phyloP scores from a whole-genome alignment of 805 yeast species.

The Wickerhamomyces pijperi region DNA sequence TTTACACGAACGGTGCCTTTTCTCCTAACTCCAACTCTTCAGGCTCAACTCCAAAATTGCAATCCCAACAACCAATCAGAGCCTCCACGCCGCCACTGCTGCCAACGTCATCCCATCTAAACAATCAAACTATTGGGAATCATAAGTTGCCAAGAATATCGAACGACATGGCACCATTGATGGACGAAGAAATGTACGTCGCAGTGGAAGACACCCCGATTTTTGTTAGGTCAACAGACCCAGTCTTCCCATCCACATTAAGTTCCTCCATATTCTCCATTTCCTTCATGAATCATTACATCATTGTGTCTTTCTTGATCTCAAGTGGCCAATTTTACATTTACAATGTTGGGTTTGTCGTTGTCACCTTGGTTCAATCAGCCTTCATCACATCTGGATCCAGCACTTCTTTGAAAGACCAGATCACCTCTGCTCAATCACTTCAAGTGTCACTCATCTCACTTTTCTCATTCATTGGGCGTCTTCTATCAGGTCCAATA shows the following conservation, averaged over 20 bases:
- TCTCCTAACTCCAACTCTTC: no score
- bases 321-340: slow-evolving; percentile 67
- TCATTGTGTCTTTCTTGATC: slow-evolving; percentile 44
- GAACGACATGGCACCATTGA: no score
- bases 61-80: no score
- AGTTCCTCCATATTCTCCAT: slow-evolving; percentile 8
- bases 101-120: no score
- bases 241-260: background rate
- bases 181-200: background rate
- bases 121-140: no score
- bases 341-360: slow-evolving; percentile 65
- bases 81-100: no score
- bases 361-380: slow-evolving; percentile 31
- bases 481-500: slow-evolving; percentile 52
- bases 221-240: slow-evolving; percentile 8
- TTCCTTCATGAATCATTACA: slow-evolving; percentile 38
- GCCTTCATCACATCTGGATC: slow-evolving; percentile 6
- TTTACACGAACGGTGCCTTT: no score
- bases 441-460: slow-evolving; percentile 62
- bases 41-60: no score
- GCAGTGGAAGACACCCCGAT: slow-evolving; percentile 21
- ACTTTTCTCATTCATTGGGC: slow-evolving; percentile 51
- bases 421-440: slow-evolving; percentile 46
- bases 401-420: slow-evolving; percentile 1
- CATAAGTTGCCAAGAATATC: no score